Base-by-base conservation (phyloP, 1,284 basidiomycete species). In the Ceratobasidium sp. region DNA sequence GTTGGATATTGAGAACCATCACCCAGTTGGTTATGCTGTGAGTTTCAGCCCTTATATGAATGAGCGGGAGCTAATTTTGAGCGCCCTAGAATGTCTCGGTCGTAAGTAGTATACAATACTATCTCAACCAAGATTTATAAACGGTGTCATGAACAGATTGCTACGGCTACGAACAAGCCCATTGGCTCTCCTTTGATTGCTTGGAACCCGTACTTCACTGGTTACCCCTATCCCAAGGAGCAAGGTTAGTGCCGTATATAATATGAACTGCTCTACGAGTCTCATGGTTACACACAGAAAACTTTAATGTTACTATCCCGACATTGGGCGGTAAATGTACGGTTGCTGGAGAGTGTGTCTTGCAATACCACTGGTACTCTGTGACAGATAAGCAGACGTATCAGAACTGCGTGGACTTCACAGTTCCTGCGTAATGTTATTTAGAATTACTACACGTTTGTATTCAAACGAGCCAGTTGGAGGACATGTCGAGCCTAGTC, bases 1-100 rank as follows among this genome's bases (percentile, higher is more conserved):
- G 3, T 56, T 75, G 38, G 71, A 75, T 23, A 75, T 75, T 75
- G 71, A 75, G 61, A 75, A 75, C 61, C 71, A 75, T 56, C 71
- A 75, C 48, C 71, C 71, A 20, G 71, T 75, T 33, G 71, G 71
- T 33, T 75, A 75, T 75, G 71, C 71, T 20, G 71, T 75, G 50
- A 64, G 71, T 75, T 40, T 38, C 33, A 13, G 4, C 42, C 20
- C 23, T 52, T 40, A 2, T 65, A 38, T n/a, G 6, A 33, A 23
- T 38, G 23, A n/a, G 10, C 20, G 15, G 7, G 26, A 4, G n/a
- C 20, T 46, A 40, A 44, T 28, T n/a, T 26, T 52, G 17, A 50
- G 10, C n/a, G 17, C 38, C 9, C 9, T n/a, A 75, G 71, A 75
- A 75, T 20, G 71, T 75, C 26, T 75, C 71, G 10, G 71, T 75